Percentiles rank a stretch among this genome's conserved stretches.
phyloP scores from a whole-genome alignment of 78 protist species.

The Guillardia theta region DNA sequence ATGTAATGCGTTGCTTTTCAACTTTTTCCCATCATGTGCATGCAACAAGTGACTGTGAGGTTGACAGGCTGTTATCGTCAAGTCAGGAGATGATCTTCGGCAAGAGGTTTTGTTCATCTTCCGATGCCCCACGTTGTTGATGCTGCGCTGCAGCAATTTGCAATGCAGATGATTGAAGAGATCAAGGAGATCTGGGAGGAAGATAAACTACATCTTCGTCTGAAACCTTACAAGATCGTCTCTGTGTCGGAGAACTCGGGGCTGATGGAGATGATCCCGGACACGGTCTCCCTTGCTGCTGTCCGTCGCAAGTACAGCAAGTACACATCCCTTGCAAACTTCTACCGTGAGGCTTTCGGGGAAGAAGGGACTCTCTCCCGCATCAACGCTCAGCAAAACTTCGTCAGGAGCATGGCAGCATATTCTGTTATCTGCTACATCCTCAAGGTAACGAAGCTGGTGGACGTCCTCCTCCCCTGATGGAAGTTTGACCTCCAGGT shows the following conservation, averaged over 20 bases:
- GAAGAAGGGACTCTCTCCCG: background rate
- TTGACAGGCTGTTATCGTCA: background rate
- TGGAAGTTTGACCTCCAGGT: background rate
- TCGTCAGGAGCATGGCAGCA: constrained; percentile 55
- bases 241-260: background rate
- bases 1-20: no score
- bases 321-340: background rate
- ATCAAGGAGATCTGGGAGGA: background rate
- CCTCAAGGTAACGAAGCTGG: background rate
- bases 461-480: no score
- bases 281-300: background rate
- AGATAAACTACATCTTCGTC: background rate
- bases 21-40: background rate
- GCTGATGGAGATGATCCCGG: constrained; percentile 24
- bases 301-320: background rate
- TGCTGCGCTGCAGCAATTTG: background rate
- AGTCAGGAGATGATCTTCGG: constrained; percentile 7
- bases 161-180: background rate
- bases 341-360: background rate
- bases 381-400: constrained; percentile 72
- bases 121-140: background rate
- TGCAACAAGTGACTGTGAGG: background rate
- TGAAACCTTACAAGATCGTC: background rate
- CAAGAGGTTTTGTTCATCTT: background rate
- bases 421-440: background rate